Percentiles rank a stretch among this genome's conserved stretches.
phyloP scores from a whole-genome alignment of 192 early-diverging fungal species.

The Geranomyces variabilis region DNA sequence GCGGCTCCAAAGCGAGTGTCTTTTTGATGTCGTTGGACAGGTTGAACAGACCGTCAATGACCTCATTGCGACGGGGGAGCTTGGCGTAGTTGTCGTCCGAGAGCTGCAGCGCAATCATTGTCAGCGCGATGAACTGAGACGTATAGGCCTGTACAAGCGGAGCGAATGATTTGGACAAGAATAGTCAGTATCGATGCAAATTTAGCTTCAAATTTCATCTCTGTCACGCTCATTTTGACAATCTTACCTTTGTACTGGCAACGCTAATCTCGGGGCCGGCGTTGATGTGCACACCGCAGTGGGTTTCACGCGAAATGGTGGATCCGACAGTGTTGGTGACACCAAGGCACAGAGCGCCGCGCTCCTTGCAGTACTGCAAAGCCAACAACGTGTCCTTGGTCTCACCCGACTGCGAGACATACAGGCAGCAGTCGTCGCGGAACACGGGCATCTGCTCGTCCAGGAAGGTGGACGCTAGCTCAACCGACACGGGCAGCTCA shows the following conservation, averaged over 20 bases:
- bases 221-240: slow-evolving; percentile 1
- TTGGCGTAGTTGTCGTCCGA: slow-evolving; percentile 59
- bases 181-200: no score
- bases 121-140: slow-evolving; percentile 63
- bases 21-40: slow-evolving; percentile 62
- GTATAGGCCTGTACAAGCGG: slow-evolving; percentile 57
- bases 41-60: slow-evolving; percentile 57
- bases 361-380: slow-evolving; percentile 65
- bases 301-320: slow-evolving; percentile 65
- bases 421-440: slow-evolving; percentile 67
- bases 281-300: slow-evolving; percentile 71
- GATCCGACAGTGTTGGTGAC: slow-evolving; percentile 68
- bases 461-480: slow-evolving; percentile 61
- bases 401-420: slow-evolving; percentile 69
- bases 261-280: slow-evolving; percentile 67
- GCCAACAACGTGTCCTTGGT: slow-evolving; percentile 65
- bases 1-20: slow-evolving; percentile 50
- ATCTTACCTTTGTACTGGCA: slow-evolving; percentile 59
- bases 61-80: slow-evolving; percentile 48
- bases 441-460: slow-evolving; percentile 62
- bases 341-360: slow-evolving; percentile 66
- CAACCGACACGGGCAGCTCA: slow-evolving; percentile 62
- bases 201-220: no score
- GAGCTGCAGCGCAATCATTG: slow-evolving; percentile 63
- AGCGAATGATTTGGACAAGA: neutral